Percentiles rank a stretch among this genome's conserved stretches.
phyloP scores from a whole-genome alignment of 352 stramenopile genomes.

The Phytophthora cactorum region DNA sequence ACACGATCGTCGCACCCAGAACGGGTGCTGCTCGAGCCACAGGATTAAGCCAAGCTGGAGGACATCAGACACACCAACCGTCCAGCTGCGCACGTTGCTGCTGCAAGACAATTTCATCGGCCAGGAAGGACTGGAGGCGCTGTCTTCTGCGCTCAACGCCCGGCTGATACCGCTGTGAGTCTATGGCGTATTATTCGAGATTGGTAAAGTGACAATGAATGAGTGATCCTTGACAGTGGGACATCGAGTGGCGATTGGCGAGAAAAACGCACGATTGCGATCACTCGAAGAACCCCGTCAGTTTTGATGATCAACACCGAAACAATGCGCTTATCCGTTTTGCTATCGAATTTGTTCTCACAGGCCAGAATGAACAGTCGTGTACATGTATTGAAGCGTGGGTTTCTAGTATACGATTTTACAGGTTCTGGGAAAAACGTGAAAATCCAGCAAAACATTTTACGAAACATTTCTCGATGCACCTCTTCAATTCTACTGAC shows the following conservation, averaged over 20 bases:
- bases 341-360: neutral
- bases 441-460: slow-evolving; percentile 37
- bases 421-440: neutral
- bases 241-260: slow-evolving; percentile 22
- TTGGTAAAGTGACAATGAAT: neutral
- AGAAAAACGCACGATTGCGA: slow-evolving; percentile 20
- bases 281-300: slow-evolving; percentile 16
- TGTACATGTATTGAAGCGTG: no score
- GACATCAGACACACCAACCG: neutral
- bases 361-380: neutral
- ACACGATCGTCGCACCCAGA: slow-evolving; percentile 4
- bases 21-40: slow-evolving; percentile 4
- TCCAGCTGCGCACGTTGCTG: slow-evolving; percentile 32
- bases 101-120: slow-evolving; percentile 48
- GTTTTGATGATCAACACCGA: neutral
- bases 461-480: slow-evolving; percentile 11
- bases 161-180: slow-evolving; percentile 17
- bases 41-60: slow-evolving; percentile 1
- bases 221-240: slow-evolving; percentile 20
- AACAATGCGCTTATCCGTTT: neutral
- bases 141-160: slow-evolving; percentile 31
- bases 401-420: neutral
- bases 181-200: neutral
- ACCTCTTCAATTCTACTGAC: neutral
- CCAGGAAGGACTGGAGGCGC: slow-evolving; percentile 26